Evolutionary conservation across 208 protist genomes (phyloP).

Genomic region (Porcisia deanei): DNA sequence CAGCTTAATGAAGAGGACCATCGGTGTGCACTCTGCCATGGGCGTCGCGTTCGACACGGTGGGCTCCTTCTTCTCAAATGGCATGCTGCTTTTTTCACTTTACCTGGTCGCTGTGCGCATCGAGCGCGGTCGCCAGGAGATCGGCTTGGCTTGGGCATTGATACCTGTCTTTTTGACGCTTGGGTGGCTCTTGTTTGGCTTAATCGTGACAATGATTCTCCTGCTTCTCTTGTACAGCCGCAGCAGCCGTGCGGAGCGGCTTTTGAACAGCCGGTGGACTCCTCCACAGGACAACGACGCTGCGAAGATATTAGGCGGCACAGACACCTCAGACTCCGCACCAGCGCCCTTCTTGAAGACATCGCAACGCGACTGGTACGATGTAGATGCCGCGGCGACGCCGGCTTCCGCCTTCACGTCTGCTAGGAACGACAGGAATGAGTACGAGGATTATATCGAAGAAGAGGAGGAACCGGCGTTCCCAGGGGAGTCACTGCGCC

Average conservation of each 20-base stretch:
- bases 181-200: conserved; percentile 63
- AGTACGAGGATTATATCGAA: conserved; percentile 67
- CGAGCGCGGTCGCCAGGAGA: conserved; percentile 43
- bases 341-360: conserved; percentile 24
- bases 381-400: conserved; percentile 38
- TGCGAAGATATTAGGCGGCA: conserved; percentile 14
- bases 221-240: conserved; percentile 37
- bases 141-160: conserved; percentile 47
- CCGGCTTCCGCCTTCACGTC: conserved; percentile 39
- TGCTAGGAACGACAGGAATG: conserved; percentile 27
- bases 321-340: conserved; percentile 22
- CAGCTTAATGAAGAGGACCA: conserved; percentile 72
- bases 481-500: conserved; percentile 11
- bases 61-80: conserved; percentile 84
- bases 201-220: conserved; percentile 69
- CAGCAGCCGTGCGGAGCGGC: conserved; percentile 35
- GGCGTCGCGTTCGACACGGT: conserved; percentile 81
- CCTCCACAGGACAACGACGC: conserved; percentile 42
- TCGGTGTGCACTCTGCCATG: conserved; percentile 57
- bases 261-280: conserved; percentile 45
- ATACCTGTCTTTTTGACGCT: conserved; percentile 81
- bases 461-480: conserved; percentile 57
- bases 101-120: conserved; percentile 85
- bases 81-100: conserved; percentile 71
- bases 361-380: conserved; percentile 53